Evolutionary conservation across 257 asterid genomes (phyloP), one percentile per base, ranked within the genome.

Genomic region (Lantana camara): DNA sequence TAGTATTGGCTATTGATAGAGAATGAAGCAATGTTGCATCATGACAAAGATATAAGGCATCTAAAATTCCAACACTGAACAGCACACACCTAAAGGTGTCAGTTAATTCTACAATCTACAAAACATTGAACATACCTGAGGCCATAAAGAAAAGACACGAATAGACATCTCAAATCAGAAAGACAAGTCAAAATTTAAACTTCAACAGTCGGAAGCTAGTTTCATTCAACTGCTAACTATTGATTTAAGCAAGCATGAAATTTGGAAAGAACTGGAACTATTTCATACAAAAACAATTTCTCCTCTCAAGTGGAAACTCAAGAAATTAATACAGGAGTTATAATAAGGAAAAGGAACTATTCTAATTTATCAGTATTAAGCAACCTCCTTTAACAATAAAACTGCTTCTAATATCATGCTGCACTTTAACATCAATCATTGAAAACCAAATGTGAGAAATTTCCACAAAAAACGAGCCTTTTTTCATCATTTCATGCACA

Each of bases 351-450:
- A 40, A 68, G 15, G 55, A 9, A 45, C 29, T 20, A 48, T 27
- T 42, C 57, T 21, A 51, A 56, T 4, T 10, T 9, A 73, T 49
- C 74, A 16, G 30, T 34, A 10, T 5, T 40, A 50, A 14, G 57
- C 70, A 8, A n/a, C n/a, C n/a, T n/a, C n/a, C n/a, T n/a, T n/a
- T n/a, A n/a, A n/a, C n/a, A n/a, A n/a, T n/a, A n/a, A n/a, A 29
- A 63, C 48, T 49, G 21, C 23, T 17, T 8, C 34, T 24, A 15
- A 29, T 24, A 66, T 60, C 50, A 45, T 21, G 55, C 17, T 21
- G 67, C 15, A 51, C 42, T 22, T 1, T 2, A 37, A 44, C 30
- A 32, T 20, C 49, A 23, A 44, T 21, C 23, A 21, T 17, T 34
- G n/a, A 23, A 29, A n/a, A 11, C n/a, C 11, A 10, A 61, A 29